A percentile compares a stretch with the other conserved stretches of the same genome.
phyloP scores from a whole-genome alignment of 2,329 filamentous ascomycete species.

The Xylaria sp. region DNA sequence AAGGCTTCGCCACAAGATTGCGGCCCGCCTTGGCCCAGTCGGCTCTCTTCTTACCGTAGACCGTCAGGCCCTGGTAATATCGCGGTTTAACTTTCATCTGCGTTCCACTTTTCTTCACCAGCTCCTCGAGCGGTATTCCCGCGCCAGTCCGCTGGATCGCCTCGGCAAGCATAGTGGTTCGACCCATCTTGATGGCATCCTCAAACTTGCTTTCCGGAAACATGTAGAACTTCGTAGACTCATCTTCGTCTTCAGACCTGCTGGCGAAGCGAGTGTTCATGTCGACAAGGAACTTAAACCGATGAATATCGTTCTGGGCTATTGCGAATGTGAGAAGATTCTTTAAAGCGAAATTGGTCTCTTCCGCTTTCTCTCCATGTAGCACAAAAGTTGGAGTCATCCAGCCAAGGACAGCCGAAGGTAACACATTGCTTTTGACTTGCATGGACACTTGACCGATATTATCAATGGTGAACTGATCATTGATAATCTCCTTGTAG shows the following conservation, averaged over 20 bases:
- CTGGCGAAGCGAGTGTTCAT: conserved; percentile 59
- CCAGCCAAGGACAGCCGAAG: conserved; percentile 63
- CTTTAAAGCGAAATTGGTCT: conserved; percentile 35
- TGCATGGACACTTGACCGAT: conserved; percentile 75
- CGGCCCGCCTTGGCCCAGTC: conserved; percentile 79
- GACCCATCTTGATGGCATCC: conserved; percentile 59
- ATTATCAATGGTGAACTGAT: conserved; percentile 79
- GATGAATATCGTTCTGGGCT: conserved; percentile 61
- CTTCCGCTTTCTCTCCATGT: conserved; percentile 46
- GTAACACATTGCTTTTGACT: conserved; percentile 71
- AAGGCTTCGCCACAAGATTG: conserved; percentile 53
- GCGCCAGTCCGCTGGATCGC: conserved; percentile 75
- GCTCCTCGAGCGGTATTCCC: conserved; percentile 73
- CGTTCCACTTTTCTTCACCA: conserved; percentile 74
- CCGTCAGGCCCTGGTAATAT: conserved; percentile 80
- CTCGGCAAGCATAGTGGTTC: conserved; percentile 67
- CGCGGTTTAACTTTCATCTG: conserved; percentile 72
- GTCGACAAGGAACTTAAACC: conserved; percentile 69
- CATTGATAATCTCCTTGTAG: conserved; percentile 67
- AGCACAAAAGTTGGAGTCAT: conserved; percentile 51
- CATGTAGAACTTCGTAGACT: conserved; percentile 52
- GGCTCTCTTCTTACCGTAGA: conserved; percentile 62
- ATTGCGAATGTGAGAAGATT: conserved; percentile 60
- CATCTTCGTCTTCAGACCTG: conserved; percentile 50
- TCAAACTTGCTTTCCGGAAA: conserved; percentile 57